Base-by-base conservation (phyloP, 1,284 basidiomycete genomes). In the Violaceomyces palustris region DNA sequence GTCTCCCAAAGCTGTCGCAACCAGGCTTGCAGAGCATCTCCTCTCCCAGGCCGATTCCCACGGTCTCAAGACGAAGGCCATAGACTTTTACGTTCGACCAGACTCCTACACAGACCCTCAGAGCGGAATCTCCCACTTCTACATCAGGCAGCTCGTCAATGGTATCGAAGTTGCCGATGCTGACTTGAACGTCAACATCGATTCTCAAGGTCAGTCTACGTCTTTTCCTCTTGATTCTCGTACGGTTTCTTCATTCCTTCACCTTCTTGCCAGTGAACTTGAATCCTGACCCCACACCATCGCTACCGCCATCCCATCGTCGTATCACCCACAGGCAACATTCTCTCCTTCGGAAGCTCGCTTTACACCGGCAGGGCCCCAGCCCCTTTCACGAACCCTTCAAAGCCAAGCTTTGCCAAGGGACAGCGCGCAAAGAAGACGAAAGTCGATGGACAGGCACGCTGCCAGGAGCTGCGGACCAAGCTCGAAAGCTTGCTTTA, bases 61-160 rank as follows among this genome's bases (percentile, higher is more conserved):
- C 38, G n/a, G n/a, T n/a, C n/a, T n/a, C n/a, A n/a, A n/a, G n/a
- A n/a, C n/a, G n/a, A n/a, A n/a, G n/a, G n/a, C 6, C 14, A 18
- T 9, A 19, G 59, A 57, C 29, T 59, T 66, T n/a, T 56, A 51
- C 51, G 46, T 66, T 17, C 45, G 61, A 15, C 50, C 50, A 26
- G 64, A 66, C 39, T 61, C 58, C n/a, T 66, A 66, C 55, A 54
- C 55, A 19, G 64, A 66, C 19, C 42, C 46, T 6, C 43, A 42
- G 18, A 57, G 57, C 29, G 64, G 61, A 17, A 50, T 66, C 33
- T 56, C 47, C 32, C 51, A 61, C 48, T 56, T 57, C 50, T 66
- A 50, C 35, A 33, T 66, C 22, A 59, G 58, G 25, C 64, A 66
- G 44, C 45, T 50, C 28, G 45, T 66, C 43, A 60, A 66, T 32